Percentiles rank a stretch among this genome's conserved stretches.
Evolutionary conservation across 306 rosid genomes (phyloP).

Genomic region (Arachis hypogaea): DNA sequence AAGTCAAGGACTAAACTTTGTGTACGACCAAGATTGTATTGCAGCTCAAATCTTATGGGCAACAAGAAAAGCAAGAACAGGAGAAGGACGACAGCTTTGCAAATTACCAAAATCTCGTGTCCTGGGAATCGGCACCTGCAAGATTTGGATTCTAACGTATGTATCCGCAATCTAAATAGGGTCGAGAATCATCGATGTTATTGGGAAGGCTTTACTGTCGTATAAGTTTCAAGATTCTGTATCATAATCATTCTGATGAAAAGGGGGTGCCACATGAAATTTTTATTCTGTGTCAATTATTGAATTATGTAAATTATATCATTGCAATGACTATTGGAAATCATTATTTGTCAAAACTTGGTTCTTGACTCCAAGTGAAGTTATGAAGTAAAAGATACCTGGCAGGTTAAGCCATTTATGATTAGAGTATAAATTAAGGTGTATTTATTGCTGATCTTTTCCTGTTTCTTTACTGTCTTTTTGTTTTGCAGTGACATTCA

Average conservation of each 20-base stretch:
- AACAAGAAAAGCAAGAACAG: conserved; percentile 59
- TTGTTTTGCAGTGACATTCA: not conserved
- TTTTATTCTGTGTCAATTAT: conserved; percentile 1
- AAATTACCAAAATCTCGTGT: conserved; percentile 70
- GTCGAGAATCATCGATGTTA: conserved; percentile 19
- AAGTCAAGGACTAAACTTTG: conserved; percentile 56
- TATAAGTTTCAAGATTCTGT: not conserved
- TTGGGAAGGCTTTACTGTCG: not conserved
- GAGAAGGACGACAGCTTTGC: conserved; percentile 76
- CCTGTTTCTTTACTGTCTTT: not conserved
- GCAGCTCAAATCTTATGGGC: conserved; percentile 44
- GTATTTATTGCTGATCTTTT: not conserved
- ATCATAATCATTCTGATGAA: not conserved
- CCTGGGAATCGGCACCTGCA: conserved; percentile 42
- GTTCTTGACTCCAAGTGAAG: not conserved
- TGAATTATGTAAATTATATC: conserved; percentile 7
- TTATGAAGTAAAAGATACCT: not conserved
- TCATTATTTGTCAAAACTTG: not conserved
- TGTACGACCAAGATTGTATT: conserved; percentile 57
- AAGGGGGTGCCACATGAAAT: conserved; percentile 1
- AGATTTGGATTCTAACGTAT: conserved; percentile 49
- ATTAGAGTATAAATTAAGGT: conserved; percentile 12
- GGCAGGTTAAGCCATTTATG: not conserved
- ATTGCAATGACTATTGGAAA: not conserved
- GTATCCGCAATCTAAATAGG: conserved; percentile 19